Evolutionary conservation across 805 yeast species (phyloP), one percentile per base, ranked within the genome.

Genomic region (Tetrapisispora taiwanensis): DNA sequence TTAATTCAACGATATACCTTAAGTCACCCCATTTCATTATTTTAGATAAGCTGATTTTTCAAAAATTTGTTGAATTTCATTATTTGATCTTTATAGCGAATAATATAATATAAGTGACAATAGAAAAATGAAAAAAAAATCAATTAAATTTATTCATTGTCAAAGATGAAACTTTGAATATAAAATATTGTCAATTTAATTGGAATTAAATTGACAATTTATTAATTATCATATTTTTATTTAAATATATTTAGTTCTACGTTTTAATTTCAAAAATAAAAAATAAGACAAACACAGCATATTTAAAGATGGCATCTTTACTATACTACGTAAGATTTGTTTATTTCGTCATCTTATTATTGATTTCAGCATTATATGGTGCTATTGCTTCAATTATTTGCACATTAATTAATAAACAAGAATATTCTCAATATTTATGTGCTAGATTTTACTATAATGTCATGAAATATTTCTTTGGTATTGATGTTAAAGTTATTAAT

Each of bases 351-450:
- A 51, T 72, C 3, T 62, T 80, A 27, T 63, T 83, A 35, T 59
- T 76, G 14, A 64, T 78, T 0, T 75, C 85, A 59, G 88, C 88
- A 1, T 46, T 79, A 6, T 84, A 83, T 54, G 95, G 95, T 46
- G 84, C 84, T 2, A 41, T 84, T 9, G 84, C 88, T 19, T 87
- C 97, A 1, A 59, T 84, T 1, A 48, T 76, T 7, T 70, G 87
- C 42, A 67, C 84, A 1, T 42, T 87, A 7, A 51, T 81, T 14
- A 94, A 95, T 20, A 84, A 84, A 61, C 79, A 77, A 52, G 80
- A 82, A 44, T 71, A 88, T 40, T 79, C 95, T 1, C 98, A 92
- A 66, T 88, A 88, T 78, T 70, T 88, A 18, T 86, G 90, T 10
- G 97, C 96, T 1, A 72, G 95, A 50, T 83, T 81, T 37, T 89